A percentile compares a stretch with the other conserved stretches of the same genome.
Evolutionary conservation across 1,284 basidiomycete genomes (phyloP).

Genomic region (Leccinum subrobustum): DNA sequence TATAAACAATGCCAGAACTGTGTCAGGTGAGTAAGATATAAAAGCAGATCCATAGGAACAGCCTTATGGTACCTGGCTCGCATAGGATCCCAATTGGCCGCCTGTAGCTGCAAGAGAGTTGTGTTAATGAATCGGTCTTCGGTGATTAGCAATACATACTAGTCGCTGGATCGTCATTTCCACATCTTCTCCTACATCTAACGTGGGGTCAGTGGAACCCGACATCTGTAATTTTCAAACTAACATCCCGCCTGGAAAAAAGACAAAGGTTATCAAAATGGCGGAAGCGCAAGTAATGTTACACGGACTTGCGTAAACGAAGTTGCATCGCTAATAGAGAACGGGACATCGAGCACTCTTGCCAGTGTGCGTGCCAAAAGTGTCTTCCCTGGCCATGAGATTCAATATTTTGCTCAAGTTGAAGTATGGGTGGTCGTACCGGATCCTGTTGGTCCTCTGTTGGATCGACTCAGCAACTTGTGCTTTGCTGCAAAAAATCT

Average conservation of each 20-base stretch:
- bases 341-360: conserved; percentile 85
- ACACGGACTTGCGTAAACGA: conserved; percentile 70
- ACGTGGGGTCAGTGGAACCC: conserved; percentile 12
- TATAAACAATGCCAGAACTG: conserved; percentile 91
- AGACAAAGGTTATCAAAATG: conserved; percentile 10
- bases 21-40: conserved; percentile 9
- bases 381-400: conserved; percentile 68
- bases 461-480: conserved; percentile 12
- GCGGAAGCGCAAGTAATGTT: conserved; percentile 5
- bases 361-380: conserved; percentile 84
- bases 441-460: conserved; percentile 79
- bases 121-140: neutral
- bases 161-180: conserved; percentile 86
- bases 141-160: conserved; percentile 38
- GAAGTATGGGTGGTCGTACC: conserved; percentile 40
- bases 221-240: conserved; percentile 31
- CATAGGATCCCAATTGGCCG: conserved; percentile 83
- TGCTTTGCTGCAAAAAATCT: neutral
- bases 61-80: conserved; percentile 58
- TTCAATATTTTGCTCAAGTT: conserved; percentile 3
- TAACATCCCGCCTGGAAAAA: conserved; percentile 68
- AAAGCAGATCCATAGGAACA: neutral
- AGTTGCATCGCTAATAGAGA: conserved; percentile 86
- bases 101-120: conserved; percentile 58
- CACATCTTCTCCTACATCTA: conserved; percentile 94